Base-by-base conservation (phyloP, 169 alveolate species). In the Cryptosporidium viatorum region DNA sequence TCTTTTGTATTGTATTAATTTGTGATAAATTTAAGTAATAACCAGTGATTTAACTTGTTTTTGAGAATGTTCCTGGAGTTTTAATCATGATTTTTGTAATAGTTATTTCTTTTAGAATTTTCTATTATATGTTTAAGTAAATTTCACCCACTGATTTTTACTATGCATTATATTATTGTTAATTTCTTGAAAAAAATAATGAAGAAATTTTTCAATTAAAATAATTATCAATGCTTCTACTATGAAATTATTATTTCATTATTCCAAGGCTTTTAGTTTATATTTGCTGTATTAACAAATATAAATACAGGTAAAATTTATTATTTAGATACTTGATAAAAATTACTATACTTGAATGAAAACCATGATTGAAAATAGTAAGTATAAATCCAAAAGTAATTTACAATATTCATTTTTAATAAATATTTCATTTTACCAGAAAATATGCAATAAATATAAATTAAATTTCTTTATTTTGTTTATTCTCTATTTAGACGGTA, bases 141-240 rank as follows among this genome's bases (percentile, higher is more conserved):
- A 21, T 14, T 93, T 18, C 94, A 92, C 48, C 96, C 96, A 33
- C 71, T 92, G 14, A 23, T 93, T 1, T 93, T 92, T 80, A 92
- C 92, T 26, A 39, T 86, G 33, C 68, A 84, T 51, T 94, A 89
- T 69, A 91, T 73, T 65, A 21, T 92, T 59, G 68, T 92, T 33
- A 91, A 85, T 21, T 74, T 74, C 43, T n/a, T 55, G 0, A 52
- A 55, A 29, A 26, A 10, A 3, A 7, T 52, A 6, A 31, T 7
- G 9, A 3, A 7, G 9, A 3, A 7, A 52, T 5, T 23, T 0
- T 23, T 52, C 9, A 16, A 31, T 52, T 73, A 71, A 67, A 18
- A 85, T 45, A 21, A 69, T 68, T 16, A 60, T 85, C 62, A 93
- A 87, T 62, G 21, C 62, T 33, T 92, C 91, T 33, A 12, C 70